phyloP scores from a whole-genome alignment of 208 protist genomes.

The Novymonas esmeraldas region DNA sequence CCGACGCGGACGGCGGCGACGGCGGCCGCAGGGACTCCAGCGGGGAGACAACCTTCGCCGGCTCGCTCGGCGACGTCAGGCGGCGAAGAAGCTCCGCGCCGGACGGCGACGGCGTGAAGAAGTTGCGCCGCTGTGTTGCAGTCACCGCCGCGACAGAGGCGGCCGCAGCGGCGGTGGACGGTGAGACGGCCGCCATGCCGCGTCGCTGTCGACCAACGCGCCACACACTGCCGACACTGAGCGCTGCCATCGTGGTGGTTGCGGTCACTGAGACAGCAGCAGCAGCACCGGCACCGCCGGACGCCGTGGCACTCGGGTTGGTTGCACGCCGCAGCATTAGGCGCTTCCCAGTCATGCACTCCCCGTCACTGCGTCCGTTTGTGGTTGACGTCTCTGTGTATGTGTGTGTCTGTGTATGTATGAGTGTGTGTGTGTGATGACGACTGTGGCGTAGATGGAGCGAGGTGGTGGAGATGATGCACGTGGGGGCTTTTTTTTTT shows the following conservation, averaged over 20 bases:
- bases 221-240: too few relatives aligned
- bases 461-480: background rate
- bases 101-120: constrained; percentile 14
- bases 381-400: background rate
- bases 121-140: background rate
- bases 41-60: constrained; percentile 32
- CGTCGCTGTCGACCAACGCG: too few relatives aligned
- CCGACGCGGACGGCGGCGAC: constrained; percentile 47
- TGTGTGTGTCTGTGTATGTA: background rate
- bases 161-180: background rate
- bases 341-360: too few relatives aligned
- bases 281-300: background rate
- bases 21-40: constrained; percentile 42
- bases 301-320: background rate
- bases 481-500: too few relatives aligned
- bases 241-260: too few relatives aligned
- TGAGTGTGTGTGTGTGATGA: background rate
- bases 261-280: background rate
- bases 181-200: too few relatives aligned
- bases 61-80: constrained; percentile 1
- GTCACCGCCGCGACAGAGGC: background rate
- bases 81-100: constrained; percentile 16
- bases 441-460: background rate
- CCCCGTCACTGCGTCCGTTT: too few relatives aligned
- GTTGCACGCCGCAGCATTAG: constrained; percentile 17